Percentiles rank a stretch among this genome's conserved stretches.
Evolutionary conservation across 2,329 filamentous ascomycete species (phyloP).

Genomic region (Trichoderma sp.): DNA sequence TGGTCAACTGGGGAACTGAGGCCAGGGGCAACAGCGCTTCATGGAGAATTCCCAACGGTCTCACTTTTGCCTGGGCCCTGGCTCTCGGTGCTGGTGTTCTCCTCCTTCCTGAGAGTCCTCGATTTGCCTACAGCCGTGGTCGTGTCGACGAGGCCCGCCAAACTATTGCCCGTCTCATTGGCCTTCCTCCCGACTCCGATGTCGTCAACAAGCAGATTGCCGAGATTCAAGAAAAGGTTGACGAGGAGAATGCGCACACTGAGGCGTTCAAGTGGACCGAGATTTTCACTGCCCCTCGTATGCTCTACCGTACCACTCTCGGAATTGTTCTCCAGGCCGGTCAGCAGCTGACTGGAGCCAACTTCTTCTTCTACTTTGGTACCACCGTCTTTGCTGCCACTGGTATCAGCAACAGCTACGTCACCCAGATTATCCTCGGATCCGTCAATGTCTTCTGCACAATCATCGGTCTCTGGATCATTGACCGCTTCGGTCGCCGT

Average conservation of each 20-base stretch:
- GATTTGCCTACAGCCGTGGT: slow-evolving; percentile 18
- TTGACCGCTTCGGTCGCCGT: slow-evolving; percentile 15
- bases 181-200: not conserved
- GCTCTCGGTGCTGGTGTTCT: slow-evolving; percentile 15
- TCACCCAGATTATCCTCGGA: slow-evolving; percentile 20
- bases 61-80: slow-evolving; percentile 21
- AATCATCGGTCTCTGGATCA: slow-evolving; percentile 19
- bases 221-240: slow-evolving; percentile 20
- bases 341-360: slow-evolving; percentile 22
- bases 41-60: slow-evolving; percentile 21
- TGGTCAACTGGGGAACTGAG: slow-evolving; percentile 25
- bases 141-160: slow-evolving; percentile 18
- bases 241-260: slow-evolving; percentile 13
- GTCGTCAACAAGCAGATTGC: slow-evolving; percentile 21
- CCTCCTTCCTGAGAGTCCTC: slow-evolving; percentile 19
- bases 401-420: slow-evolving; percentile 25
- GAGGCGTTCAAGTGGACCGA: slow-evolving; percentile 10
- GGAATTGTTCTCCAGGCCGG: slow-evolving; percentile 17
- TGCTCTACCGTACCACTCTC: slow-evolving; percentile 11
- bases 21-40: slow-evolving; percentile 11
- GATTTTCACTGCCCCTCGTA: slow-evolving; percentile 21
- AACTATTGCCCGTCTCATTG: slow-evolving; percentile 13
- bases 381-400: slow-evolving; percentile 22
- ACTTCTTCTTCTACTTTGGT: slow-evolving; percentile 27
- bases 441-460: slow-evolving; percentile 23